Base-by-base conservation (phyloP, 2,329 filamentous ascomycete genomes). In the Nannizzia gypsea region DNA sequence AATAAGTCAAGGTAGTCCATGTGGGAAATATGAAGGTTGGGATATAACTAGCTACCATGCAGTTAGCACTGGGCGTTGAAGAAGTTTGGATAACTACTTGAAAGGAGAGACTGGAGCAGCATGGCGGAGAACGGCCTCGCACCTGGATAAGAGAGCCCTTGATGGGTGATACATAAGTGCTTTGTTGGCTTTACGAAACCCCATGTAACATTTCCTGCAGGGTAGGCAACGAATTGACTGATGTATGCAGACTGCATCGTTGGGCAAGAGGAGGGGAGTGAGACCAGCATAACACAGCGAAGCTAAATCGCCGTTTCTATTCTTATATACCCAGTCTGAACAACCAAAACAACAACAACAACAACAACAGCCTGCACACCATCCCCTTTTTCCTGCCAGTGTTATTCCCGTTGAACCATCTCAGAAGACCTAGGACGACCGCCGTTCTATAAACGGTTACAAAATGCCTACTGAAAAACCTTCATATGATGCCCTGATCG, bases 401-500 rank as follows among this genome's bases (percentile, higher is more conserved):
- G 3, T 50, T 15, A 13, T 1, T 26, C 1, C 44, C 22, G 20
- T 24, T 6, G 8, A 50, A 20, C 20, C 20, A 13, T 24, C 11
- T 20, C 15, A 3, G 44, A 28, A 24, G 11, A 26, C 5, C 22
- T 6, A 15, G 24, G 44, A 13, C 22, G 13, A 24, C 20, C 11
- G 20, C 20, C 15, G 22, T 13, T 20, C 22, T 6, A 13, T 15
- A 50, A 13, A 50, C 22, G 13, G 20, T 3, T 5, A 28, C 44
- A 11, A n/a, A 28, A 50, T 50, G 20, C 26, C 44, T 15, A 8
- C 11, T 50, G 44, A 50, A 24, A 8, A 6, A 5, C 20, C 44
- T 20, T 50, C 44, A 15, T 50, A 50, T 9, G 70, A 71, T 63
- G 68, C 64, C 17, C 63, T 69, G 24, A 63, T 66, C 58, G 66